A percentile compares a stretch with the other conserved stretches of the same genome.
These are phyloP conservation scores for Diutina pseudorugosa DNA, from an alignment of 1,139 yeast genomes.

Conservation along the genomic window DNA sequence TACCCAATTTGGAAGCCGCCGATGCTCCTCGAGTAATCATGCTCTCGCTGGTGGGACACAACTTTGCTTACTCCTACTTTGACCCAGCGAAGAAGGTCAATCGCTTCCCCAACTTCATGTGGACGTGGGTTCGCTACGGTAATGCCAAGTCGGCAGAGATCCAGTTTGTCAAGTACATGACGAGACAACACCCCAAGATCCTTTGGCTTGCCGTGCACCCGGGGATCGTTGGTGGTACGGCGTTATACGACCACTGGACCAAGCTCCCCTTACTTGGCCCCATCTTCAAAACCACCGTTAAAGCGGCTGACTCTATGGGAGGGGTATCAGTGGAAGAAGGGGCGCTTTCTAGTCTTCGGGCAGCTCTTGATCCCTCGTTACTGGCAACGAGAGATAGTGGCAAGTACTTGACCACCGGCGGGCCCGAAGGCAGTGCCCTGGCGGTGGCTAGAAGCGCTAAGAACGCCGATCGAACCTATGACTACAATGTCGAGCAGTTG, in stretches of 20 bases:
- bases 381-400: conserved; percentile 20
- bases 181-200: conserved; percentile 19
- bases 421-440: conserved; percentile 16
- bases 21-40: conserved; percentile 21
- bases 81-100: conserved; percentile 13
- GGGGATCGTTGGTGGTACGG: conserved; percentile 26
- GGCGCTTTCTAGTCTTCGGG: conserved; percentile 20
- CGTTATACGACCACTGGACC: conserved; percentile 21
- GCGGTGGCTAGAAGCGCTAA: conserved; percentile 13
- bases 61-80: conserved; percentile 13
- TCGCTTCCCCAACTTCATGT: conserved; percentile 14
- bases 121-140: conserved; percentile 25
- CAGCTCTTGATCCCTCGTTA: conserved; percentile 20
- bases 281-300: conserved; percentile 11
- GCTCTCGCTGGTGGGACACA: conserved; percentile 25
- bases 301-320: conserved; percentile 3
- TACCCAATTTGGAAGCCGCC: conserved; percentile 18
- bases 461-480: background rate
- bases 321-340: conserved; percentile 20
- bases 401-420: conserved; percentile 23
- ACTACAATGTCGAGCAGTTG: too few species aligned
- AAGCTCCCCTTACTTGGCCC: conserved; percentile 16
- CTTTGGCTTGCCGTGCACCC: conserved; percentile 27
- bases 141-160: conserved; percentile 23
- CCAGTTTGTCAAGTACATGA: conserved; percentile 19